Evolutionary conservation across 495 filamentous ascomycete genomes (phyloP).

Genomic region (Usnea hakonensis): DNA sequence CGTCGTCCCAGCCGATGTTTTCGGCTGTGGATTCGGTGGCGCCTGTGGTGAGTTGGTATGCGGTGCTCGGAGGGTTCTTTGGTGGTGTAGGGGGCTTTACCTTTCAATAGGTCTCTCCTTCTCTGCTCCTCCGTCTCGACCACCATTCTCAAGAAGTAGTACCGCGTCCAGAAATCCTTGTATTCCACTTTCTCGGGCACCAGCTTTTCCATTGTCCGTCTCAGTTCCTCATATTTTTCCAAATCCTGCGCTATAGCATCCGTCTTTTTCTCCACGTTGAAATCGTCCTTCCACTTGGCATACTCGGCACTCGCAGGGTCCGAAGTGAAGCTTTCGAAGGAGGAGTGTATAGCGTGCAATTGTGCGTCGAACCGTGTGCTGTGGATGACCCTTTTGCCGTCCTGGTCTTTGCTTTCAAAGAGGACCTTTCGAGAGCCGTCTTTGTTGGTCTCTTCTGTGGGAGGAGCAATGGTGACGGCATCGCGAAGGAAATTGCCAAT

Average conservation of each 20-base stretch:
- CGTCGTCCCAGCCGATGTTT: constrained; percentile 80
- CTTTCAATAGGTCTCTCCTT: constrained; percentile 83
- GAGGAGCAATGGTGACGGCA: constrained; percentile 80
- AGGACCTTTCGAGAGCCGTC: constrained; percentile 49
- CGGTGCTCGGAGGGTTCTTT: not conserved
- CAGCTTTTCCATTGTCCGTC: constrained; percentile 88
- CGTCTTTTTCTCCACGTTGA: constrained; percentile 78
- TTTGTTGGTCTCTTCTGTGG: constrained; percentile 32
- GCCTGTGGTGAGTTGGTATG: constrained; percentile 30
- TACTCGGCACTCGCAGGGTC: constrained; percentile 72
- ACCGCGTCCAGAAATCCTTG: constrained; percentile 83
- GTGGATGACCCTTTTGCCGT: constrained; percentile 85
- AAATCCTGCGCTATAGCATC: constrained; percentile 75
- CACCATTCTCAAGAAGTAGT: constrained; percentile 90
- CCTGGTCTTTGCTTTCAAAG: constrained; percentile 86
- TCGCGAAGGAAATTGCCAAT: constrained; percentile 86
- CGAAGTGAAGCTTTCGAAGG: constrained; percentile 72
- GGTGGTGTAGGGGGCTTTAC: constrained; percentile 42
- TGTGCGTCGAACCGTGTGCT: constrained; percentile 92
- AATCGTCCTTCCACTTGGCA: constrained; percentile 63
- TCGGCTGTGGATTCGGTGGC: constrained; percentile 59
- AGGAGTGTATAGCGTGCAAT: constrained; percentile 87
- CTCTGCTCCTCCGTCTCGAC: constrained; percentile 93
- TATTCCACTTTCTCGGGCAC: constrained; percentile 89
- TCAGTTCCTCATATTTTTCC: constrained; percentile 80